A percentile compares a stretch with the other conserved stretches of the same genome.
Conservation (phyloP, 306 rosid species). For the Acacia confusa region DNA sequence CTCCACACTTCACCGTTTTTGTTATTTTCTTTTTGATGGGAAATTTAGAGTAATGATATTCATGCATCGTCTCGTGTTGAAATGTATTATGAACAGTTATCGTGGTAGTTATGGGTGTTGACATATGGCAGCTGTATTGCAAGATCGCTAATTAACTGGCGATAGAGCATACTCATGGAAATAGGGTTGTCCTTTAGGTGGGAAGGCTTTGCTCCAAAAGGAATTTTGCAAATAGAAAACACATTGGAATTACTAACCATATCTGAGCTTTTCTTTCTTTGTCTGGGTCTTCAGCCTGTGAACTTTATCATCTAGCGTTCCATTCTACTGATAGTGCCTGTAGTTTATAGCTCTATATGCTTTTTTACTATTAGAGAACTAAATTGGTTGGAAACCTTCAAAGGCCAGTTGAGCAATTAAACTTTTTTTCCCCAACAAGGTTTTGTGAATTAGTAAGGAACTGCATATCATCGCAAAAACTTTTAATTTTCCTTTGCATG, state of each 20-base stretch:
- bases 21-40: not conserved
- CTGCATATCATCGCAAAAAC: not conserved
- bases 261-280: not conserved
- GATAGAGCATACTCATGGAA: not conserved
- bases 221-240: not conserved
- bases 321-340: not conserved
- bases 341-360: not conserved
- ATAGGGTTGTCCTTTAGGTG: slow-evolving; percentile 3
- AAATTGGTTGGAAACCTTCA: not conserved
- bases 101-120: not conserved
- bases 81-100: not conserved
- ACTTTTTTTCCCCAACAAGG: not conserved
- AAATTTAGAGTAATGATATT: not conserved
- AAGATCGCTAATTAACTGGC: not conserved
- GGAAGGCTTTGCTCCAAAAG: not conserved
- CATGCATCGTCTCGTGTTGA: not conserved
- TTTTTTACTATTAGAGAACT: not conserved
- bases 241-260: not conserved
- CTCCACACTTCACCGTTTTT: not conserved
- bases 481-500: slow-evolving; percentile 5
- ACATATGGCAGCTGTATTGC: not conserved
- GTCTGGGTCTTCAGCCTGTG: not conserved
- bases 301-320: not conserved
- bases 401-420: not conserved
- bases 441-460: not conserved